phyloP scores from a whole-genome alignment of 192 early-diverging fungal species.

The Coemansia sp. region DNA sequence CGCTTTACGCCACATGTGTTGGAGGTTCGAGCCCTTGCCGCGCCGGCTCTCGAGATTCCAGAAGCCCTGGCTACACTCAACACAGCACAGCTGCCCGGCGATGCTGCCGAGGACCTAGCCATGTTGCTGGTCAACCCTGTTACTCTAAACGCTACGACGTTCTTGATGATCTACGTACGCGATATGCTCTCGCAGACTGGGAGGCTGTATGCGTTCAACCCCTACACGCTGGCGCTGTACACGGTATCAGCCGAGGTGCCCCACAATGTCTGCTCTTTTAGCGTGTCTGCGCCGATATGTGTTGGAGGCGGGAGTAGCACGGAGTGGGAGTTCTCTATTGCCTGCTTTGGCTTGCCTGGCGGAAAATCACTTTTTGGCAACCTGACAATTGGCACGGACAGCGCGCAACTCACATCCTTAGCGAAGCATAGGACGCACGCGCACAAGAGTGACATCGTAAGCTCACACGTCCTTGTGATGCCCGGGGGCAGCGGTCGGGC shows the following conservation, averaged over 20 bases:
- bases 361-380: constrained; percentile 32
- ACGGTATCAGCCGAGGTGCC: constrained; percentile 19
- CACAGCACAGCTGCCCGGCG: constrained; percentile 28
- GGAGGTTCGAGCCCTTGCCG: constrained; percentile 28
- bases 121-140: constrained; percentile 30
- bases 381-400: constrained; percentile 17
- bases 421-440: constrained; percentile 10
- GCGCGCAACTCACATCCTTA: constrained; percentile 28
- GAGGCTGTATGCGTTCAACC: constrained; percentile 31
- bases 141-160: constrained; percentile 13
- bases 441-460: constrained; percentile 18
- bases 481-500: constrained; percentile 17
- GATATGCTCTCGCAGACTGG: constrained; percentile 14
- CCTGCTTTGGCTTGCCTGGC: constrained; percentile 30
- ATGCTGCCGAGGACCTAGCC: constrained; percentile 26
- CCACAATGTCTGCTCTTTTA: constrained; percentile 23
- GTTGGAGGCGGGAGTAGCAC: constrained; percentile 36
- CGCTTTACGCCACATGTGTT: constrained; percentile 32
- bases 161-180: constrained; percentile 31
- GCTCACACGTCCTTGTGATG: constrained; percentile 6
- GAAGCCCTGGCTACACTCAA: constrained; percentile 43
- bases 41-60: constrained; percentile 4
- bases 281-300: constrained; percentile 28
- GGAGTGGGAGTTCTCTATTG: constrained; percentile 43
- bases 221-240: constrained; percentile 31